Evolutionary conservation across 371 early-diverging fungal genomes (phyloP).

Genomic region (Rhizopus sp.): DNA sequence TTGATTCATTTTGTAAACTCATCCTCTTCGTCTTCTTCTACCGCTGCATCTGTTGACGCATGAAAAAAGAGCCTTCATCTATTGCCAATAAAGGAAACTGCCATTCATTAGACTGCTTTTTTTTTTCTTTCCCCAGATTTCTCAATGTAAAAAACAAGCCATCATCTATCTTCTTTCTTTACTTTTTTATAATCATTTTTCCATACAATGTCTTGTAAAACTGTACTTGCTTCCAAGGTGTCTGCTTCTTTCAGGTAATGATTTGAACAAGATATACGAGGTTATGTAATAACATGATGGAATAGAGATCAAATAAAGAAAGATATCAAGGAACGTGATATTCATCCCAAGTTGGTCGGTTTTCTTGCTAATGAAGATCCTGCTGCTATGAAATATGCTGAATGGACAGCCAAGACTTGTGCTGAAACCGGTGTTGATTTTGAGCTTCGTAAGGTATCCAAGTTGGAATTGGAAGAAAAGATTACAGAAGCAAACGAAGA

Average conservation of each 20-base stretch:
- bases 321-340: conserved; percentile 66
- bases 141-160: conserved; percentile 2
- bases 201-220: conserved; percentile 54
- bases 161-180: conserved; percentile 9
- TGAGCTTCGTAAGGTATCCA: conserved; percentile 82
- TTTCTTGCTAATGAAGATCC: conserved; percentile 96
- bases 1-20: conserved; percentile 27
- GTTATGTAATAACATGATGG: background rate
- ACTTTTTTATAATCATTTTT: conserved; percentile 5
- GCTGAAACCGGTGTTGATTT: conserved; percentile 89
- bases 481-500: conserved; percentile 91
- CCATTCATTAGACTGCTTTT: conserved; percentile 17
- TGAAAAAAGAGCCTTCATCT: too few species aligned
- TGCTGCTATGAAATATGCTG: conserved; percentile 86
- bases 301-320: conserved; percentile 80
- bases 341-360: conserved; percentile 87
- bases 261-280: background rate
- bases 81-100: background rate
- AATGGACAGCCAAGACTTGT: conserved; percentile 92
- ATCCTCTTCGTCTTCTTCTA: conserved; percentile 5
- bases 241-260: conserved; percentile 64
- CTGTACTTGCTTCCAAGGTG: conserved; percentile 61
- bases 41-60: too few species aligned
- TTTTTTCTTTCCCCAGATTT: conserved; percentile 12
- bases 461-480: conserved; percentile 82